These are phyloP conservation scores for Diaporthe batatas DNA, from an alignment of 2,329 filamentous ascomycete genomes.

Conservation along the genomic window DNA sequence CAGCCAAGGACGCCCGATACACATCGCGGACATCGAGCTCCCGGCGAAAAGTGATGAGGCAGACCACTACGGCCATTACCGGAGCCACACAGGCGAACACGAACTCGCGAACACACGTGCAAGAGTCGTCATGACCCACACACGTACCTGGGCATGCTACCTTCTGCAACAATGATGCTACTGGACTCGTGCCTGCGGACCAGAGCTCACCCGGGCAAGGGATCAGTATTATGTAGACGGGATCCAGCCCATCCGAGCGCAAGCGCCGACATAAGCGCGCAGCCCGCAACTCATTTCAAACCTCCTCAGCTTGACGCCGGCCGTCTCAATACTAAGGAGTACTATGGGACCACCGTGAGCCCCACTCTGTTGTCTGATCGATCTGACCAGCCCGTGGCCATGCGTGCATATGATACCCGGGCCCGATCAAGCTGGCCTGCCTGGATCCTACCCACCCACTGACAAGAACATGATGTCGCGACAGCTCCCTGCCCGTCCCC, in stretches of 20 bases:
- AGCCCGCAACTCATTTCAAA: background rate
- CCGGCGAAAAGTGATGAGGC: background rate
- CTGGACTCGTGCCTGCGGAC: background rate
- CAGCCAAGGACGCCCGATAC: too few relatives aligned
- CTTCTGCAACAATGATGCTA: background rate
- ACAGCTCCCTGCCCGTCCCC: background rate
- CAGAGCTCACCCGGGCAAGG: conserved; percentile 3
- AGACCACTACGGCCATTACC: too few relatives aligned
- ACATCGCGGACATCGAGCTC: background rate
- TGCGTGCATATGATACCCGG: background rate
- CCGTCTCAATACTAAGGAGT: background rate
- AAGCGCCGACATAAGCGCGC: conserved; percentile 6
- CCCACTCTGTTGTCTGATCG: background rate
- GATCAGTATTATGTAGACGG: background rate
- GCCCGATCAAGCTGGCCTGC: background rate
- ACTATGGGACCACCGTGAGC: background rate
- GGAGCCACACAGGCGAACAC: too few relatives aligned
- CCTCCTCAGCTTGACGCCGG: conserved; percentile 5
- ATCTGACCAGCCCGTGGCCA: background rate
- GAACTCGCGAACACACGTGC: too few relatives aligned
- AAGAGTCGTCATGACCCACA: background rate
- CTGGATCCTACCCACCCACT: background rate
- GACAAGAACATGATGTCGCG: background rate
- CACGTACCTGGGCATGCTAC: too few relatives aligned
- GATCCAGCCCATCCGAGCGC: background rate